A percentile compares a stretch with the other conserved stretches of the same genome.
Evolutionary conservation across 2,329 filamentous ascomycete species (phyloP).

Genomic region (Botryotinia convoluta): DNA sequence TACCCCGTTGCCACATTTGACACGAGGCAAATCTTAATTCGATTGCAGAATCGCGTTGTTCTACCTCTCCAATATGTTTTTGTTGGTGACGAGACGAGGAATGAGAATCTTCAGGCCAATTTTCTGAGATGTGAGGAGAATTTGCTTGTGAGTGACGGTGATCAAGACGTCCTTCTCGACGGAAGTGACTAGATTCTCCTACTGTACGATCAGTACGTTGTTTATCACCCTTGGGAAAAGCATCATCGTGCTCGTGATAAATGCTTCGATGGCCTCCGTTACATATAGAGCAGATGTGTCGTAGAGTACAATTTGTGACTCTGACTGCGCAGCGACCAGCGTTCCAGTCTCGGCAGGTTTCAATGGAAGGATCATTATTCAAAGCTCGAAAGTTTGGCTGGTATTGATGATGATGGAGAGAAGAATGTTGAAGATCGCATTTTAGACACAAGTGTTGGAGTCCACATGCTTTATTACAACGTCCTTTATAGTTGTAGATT

Average conservation of each 20-base stretch:
- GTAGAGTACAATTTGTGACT: constrained; percentile 2
- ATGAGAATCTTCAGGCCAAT: neutral
- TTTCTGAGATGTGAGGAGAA: neutral
- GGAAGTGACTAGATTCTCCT: neutral
- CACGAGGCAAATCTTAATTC: neutral
- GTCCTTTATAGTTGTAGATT: constrained; percentile 5
- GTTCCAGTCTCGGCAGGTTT: constrained; percentile 5
- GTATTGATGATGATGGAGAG: constrained; percentile 1
- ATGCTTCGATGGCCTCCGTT: constrained; percentile 1
- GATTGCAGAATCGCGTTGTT: neutral
- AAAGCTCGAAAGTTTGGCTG: constrained; percentile 1
- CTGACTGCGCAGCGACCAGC: neutral
- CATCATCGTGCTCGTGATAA: neutral
- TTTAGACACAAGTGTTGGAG: constrained; percentile 10
- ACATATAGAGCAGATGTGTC: constrained; percentile 5
- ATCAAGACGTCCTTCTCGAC: neutral
- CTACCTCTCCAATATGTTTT: neutral
- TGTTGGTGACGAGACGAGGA: neutral
- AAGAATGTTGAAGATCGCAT: constrained; percentile 10
- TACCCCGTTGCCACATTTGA: neutral
- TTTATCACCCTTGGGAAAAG: neutral
- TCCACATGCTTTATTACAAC: constrained; percentile 4
- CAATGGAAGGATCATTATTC: neutral
- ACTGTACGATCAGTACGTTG: neutral
- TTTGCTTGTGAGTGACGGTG: neutral